These are phyloP conservation scores for Chrysanthemum lavandulifolium DNA, from an alignment of 129 eudicot genomes.

Conservation along the genomic window DNA sequence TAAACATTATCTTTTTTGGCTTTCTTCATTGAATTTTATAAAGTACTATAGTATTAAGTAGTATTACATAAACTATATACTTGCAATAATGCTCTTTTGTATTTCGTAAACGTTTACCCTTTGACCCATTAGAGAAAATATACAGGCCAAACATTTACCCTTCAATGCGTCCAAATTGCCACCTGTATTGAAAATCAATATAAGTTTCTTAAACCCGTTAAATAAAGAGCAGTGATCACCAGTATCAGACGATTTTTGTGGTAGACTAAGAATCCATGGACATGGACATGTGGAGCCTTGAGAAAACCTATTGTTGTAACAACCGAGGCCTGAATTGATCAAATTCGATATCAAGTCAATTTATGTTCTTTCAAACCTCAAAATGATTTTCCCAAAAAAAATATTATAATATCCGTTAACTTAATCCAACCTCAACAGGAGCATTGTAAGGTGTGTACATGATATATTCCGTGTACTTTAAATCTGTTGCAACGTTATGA, in stretches of 20 bases:
- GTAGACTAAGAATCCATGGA: slow-evolving; percentile 91
- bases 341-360: slow-evolving; percentile 8
- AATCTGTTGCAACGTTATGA: slow-evolving; percentile 73
- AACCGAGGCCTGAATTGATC: slow-evolving; percentile 52
- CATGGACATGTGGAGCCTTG: slow-evolving; percentile 67
- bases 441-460: slow-evolving; percentile 53
- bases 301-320: slow-evolving; percentile 86
- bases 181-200: neutral
- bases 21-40: too few relatives aligned
- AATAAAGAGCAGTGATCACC: slow-evolving; percentile 43
- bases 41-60: too few relatives aligned
- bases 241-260: slow-evolving; percentile 90
- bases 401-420: slow-evolving; percentile 13
- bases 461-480: slow-evolving; percentile 73
- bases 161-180: too few relatives aligned
- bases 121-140: too few relatives aligned
- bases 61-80: too few relatives aligned
- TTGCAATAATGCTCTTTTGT: too few relatives aligned
- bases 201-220: neutral
- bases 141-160: too few relatives aligned
- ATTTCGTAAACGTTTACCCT: too few relatives aligned
- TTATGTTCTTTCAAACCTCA: neutral
- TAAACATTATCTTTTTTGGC: too few relatives aligned
- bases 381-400: neutral
- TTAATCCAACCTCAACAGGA: slow-evolving; percentile 45